Evolutionary conservation across 805 yeast species (phyloP).

Genomic region (Ogataea populi-albae): DNA sequence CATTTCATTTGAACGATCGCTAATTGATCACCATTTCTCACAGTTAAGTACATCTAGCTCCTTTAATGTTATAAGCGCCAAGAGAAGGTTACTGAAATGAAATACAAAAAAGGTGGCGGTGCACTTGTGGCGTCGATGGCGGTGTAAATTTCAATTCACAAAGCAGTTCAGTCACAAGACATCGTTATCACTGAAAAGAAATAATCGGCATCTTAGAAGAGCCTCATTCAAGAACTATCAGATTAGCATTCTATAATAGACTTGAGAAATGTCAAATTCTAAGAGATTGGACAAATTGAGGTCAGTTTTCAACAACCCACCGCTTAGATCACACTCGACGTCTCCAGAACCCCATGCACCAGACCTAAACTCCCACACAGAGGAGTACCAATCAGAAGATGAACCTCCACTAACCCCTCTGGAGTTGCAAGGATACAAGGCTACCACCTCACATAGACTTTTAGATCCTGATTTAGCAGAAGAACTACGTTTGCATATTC

Average conservation of each 20-base stretch:
- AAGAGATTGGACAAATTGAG: slow-evolving; percentile 13
- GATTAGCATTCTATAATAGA: too few relatives aligned
- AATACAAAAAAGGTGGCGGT: too few relatives aligned
- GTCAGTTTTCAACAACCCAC: slow-evolving; percentile 16
- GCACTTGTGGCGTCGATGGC: too few relatives aligned
- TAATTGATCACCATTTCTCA: background rate
- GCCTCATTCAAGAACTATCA: too few relatives aligned
- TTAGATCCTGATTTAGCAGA: slow-evolving; percentile 60
- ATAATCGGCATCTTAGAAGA: too few relatives aligned
- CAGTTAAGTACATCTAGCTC: too few relatives aligned
- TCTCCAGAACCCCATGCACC: slow-evolving; percentile 9
- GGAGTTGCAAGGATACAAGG: slow-evolving; percentile 56
- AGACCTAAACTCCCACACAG: background rate
- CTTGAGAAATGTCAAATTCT: slow-evolving; percentile 20
- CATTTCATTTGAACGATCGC: background rate
- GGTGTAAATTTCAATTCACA: too few relatives aligned
- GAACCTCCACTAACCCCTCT: slow-evolving; percentile 54
- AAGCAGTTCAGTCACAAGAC: too few relatives aligned
- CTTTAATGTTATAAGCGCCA: too few relatives aligned
- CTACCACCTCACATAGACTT: slow-evolving; percentile 55
- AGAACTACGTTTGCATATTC: slow-evolving; percentile 69
- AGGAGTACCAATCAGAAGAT: slow-evolving; percentile 18
- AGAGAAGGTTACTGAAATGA: too few relatives aligned
- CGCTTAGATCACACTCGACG: slow-evolving; percentile 11
- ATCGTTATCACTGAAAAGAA: too few relatives aligned